Evolutionary conservation across 495 filamentous ascomycete genomes (phyloP).

Genomic region (Clavariopsis aquatica): DNA sequence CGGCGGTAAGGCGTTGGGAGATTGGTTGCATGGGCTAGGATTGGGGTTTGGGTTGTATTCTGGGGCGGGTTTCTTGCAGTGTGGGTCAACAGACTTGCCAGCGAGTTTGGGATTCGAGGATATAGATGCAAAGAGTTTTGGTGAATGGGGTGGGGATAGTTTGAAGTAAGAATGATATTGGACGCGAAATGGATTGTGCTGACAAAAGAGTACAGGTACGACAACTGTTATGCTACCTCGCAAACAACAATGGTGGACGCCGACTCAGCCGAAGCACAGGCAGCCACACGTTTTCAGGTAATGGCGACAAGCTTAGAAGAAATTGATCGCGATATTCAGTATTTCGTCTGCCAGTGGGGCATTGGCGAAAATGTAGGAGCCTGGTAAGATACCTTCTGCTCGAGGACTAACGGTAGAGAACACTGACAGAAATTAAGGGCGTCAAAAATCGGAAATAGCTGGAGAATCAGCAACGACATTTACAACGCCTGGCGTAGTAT

Average conservation of each 20-base stretch:
- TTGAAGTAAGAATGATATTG: slow-evolving; percentile 32
- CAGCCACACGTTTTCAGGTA: slow-evolving; percentile 18
- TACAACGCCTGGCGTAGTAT: slow-evolving; percentile 24
- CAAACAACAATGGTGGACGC: slow-evolving; percentile 19
- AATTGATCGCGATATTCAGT: slow-evolving; percentile 16
- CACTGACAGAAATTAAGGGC: background rate
- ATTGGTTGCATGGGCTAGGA: slow-evolving; percentile 53
- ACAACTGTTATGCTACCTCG: slow-evolving; percentile 18
- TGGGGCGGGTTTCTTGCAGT: slow-evolving; percentile 51
- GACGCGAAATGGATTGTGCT: background rate
- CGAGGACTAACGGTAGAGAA: too few relatives aligned
- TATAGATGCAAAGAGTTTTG: slow-evolving; percentile 44
- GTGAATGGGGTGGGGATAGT: slow-evolving; percentile 36
- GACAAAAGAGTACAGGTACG: slow-evolving; percentile 2
- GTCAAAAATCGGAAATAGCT: slow-evolving; percentile 19
- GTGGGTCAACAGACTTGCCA: slow-evolving; percentile 18
- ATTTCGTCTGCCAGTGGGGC: slow-evolving; percentile 36
- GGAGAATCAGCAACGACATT: slow-evolving; percentile 34
- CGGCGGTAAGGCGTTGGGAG: slow-evolving; percentile 52
- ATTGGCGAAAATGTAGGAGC: slow-evolving; percentile 23
- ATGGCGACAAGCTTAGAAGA: slow-evolving; percentile 24
- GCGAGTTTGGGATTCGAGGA: slow-evolving; percentile 21
- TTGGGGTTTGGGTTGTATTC: slow-evolving; percentile 60
- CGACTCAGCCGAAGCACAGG: slow-evolving; percentile 7
- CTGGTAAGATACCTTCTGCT: too few relatives aligned